Conservation (phyloP, 441 rosid species). For the Pelargonium australe region DNA sequence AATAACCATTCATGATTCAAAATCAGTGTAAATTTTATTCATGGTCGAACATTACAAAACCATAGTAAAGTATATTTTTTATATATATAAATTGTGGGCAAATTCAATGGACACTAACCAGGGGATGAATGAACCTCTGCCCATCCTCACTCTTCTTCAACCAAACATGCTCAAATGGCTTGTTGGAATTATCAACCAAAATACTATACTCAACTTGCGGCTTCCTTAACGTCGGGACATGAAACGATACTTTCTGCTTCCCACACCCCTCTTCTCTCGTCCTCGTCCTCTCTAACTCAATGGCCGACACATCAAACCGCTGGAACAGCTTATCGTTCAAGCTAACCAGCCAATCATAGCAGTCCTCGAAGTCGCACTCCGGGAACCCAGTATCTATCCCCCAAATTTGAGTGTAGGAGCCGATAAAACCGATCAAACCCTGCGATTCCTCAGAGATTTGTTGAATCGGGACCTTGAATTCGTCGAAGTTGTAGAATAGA, state of each 20-base stretch:
- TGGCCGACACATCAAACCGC: slow-evolving; percentile 51
- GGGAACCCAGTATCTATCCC: slow-evolving; percentile 31
- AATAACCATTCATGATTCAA: too few relatives aligned
- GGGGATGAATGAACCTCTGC: slow-evolving; percentile 61
- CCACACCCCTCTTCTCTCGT: slow-evolving; percentile 42
- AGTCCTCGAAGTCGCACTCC: slow-evolving; percentile 41
- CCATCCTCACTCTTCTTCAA: slow-evolving; percentile 62
- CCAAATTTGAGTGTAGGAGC: slow-evolving; percentile 34
- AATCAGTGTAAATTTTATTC: not conserved
- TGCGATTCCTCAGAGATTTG: slow-evolving; percentile 41
- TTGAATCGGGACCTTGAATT: slow-evolving; percentile 53
- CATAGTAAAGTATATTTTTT: not conserved
- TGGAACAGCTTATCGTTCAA: slow-evolving; percentile 61
- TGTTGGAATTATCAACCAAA: slow-evolving; percentile 56
- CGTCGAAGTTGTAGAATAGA: slow-evolving; percentile 67
- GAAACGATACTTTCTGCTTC: slow-evolving; percentile 54
- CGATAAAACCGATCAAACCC: slow-evolving; percentile 49
- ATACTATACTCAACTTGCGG: slow-evolving; percentile 73
- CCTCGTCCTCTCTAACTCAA: slow-evolving; percentile 42
- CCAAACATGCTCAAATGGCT: slow-evolving; percentile 77
- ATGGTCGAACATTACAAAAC: not conserved
- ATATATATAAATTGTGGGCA: not conserved
- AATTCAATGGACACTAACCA: slow-evolving; percentile 46
- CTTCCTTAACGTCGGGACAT: slow-evolving; percentile 51
- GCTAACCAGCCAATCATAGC: slow-evolving; percentile 65